Evolutionary conservation across 2,329 filamentous ascomycete species (phyloP), one percentile per base, ranked within the genome.

Genomic region (Tetracladium maxilliforme): DNA sequence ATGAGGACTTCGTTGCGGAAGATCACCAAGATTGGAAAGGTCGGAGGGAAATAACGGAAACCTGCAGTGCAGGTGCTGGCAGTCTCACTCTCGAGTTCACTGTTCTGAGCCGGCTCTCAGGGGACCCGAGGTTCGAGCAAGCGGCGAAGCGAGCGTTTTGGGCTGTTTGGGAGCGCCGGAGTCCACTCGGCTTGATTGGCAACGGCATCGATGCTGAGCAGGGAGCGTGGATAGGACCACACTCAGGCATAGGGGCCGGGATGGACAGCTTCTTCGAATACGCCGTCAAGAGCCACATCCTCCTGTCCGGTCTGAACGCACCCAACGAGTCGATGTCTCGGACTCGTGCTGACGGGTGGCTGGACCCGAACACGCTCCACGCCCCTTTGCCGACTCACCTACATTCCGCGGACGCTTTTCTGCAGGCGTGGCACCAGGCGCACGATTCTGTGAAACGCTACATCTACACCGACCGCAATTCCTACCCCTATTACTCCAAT

Each of bases 221-320:
- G 15, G 90, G 87, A 1, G 64, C 78, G 37, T 98, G 90, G 90
- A 75, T 90, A 17, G 78, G 78, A 7, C 67, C 80, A 3, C 86
- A 82, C 46, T 76, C 87, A n/a, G 87, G 90, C 16, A 92, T 98
- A 38, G 90, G 90, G 24, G 90, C 90, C 6, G 90, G 90, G 19
- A 83, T 93, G 42, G 90, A 98, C 54, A 94, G 86, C 52, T 98
- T 98, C 54, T 95, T 93, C 43, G 90, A 98, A 52, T 98, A 98
- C 50, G 86, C 90, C 4, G 65, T 95, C 41, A 98, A 98, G 52
- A 84, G 84, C 11, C 75, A 93, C 44, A 80, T 98, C 31, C 54
- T 98, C 14, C 68, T 95, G 13, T 93, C 87, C 3, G 81, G 82
- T 2, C 70, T 78, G 30, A 62, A 60, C 10, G 47, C 61, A 31